Percentiles rank a stretch among this genome's conserved stretches.
Conservation (phyloP, 169 alveolate species). For the Nephromyces sp. region DNA sequence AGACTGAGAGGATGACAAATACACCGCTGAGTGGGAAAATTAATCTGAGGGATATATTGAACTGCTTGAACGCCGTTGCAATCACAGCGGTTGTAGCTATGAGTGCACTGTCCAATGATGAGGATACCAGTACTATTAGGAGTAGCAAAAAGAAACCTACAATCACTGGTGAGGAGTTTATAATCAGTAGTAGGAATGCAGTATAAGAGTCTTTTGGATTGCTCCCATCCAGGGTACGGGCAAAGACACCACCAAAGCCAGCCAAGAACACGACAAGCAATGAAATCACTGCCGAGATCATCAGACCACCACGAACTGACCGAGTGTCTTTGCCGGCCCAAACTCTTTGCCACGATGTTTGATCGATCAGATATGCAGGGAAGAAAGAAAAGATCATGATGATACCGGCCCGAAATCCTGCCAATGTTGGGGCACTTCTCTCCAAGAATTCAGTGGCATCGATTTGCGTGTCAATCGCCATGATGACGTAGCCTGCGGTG, state of each 20-base stretch:
- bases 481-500: too few relatives aligned
- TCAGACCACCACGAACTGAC: neutral
- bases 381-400: neutral
- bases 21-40: neutral
- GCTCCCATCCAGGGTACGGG: neutral
- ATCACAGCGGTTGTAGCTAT: neutral
- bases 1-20: neutral
- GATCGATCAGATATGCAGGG: neutral
- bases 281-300: neutral
- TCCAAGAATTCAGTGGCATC: too few relatives aligned
- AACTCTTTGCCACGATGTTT: neutral
- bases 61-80: neutral
- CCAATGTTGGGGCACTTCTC: too few relatives aligned
- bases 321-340: neutral
- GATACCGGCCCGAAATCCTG: neutral
- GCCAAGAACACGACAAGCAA: neutral
- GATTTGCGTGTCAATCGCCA: too few relatives aligned
- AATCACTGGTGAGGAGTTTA: neutral
- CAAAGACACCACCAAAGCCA: neutral
- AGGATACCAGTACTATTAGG: neutral
- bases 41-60: neutral
- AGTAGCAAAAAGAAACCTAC: neutral
- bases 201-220: neutral
- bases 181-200: neutral
- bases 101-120: neutral